Conservation (phyloP, 306 rosid species). For the Castanospermum australe region DNA sequence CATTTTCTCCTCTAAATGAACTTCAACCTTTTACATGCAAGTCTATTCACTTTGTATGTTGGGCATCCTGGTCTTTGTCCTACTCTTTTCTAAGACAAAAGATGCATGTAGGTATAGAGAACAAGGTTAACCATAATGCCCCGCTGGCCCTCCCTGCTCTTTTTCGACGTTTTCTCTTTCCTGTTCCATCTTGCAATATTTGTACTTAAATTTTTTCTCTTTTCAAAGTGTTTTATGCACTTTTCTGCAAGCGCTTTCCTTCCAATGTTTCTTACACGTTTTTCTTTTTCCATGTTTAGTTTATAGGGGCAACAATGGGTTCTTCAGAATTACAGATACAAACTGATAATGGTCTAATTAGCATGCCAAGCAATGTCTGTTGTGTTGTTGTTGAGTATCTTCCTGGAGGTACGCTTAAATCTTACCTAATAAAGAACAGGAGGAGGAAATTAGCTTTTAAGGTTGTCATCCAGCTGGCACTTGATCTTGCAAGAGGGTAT, state of each 20-base stretch:
- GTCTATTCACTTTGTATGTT: not conserved
- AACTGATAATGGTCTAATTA: constrained; percentile 81
- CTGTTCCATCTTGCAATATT: constrained; percentile 18
- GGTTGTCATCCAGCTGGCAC: constrained; percentile 88
- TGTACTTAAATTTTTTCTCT: not conserved
- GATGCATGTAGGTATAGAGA: not conserved
- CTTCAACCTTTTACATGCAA: not conserved
- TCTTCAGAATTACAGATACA: constrained; percentile 86
- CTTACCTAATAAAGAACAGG: constrained; percentile 87
- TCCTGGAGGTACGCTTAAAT: constrained; percentile 80
- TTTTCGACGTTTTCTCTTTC: constrained; percentile 10
- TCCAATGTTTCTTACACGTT: not conserved
- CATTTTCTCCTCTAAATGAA: constrained; percentile 14
- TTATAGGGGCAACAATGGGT: constrained; percentile 96
- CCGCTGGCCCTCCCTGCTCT: not conserved
- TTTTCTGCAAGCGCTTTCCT: constrained; percentile 6
- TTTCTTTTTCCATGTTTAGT: constrained; percentile 48
- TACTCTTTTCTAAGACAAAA: not conserved
- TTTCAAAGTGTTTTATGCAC: not conserved
- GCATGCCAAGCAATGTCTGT: constrained; percentile 91
- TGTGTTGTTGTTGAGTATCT: constrained; percentile 98
- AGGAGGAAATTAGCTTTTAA: constrained; percentile 90
- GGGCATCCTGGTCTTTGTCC: not conserved
- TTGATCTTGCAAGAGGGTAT: constrained; percentile 98
- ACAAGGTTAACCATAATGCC: constrained; percentile 1